phyloP scores from a whole-genome alignment of 108 stramenopile species.

The Skeletonema menzelii region DNA sequence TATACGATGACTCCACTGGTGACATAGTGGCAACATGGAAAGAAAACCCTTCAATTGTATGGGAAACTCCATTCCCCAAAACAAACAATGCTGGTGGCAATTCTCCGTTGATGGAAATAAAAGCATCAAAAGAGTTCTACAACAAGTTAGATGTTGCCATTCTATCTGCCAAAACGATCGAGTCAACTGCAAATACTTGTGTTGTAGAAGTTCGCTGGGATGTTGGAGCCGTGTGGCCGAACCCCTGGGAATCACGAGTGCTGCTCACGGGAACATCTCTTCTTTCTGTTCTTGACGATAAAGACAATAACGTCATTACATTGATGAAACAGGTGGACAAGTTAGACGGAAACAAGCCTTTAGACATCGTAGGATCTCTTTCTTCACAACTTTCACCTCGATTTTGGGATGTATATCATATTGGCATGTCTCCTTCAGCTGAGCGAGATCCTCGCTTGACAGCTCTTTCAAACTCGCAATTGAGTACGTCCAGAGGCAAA shows the following conservation, averaged over 20 bases:
- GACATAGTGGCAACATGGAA: conserved; percentile 5
- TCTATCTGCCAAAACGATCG: conserved; percentile 47
- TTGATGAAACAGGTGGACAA: conserved; percentile 61
- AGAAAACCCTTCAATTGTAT: conserved; percentile 42
- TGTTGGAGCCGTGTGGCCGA: conserved; percentile 77
- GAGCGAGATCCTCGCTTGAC: conserved; percentile 51
- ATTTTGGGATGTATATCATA: conserved; percentile 89
- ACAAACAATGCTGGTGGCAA: background rate
- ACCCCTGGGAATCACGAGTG: conserved; percentile 74
- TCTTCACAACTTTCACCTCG: conserved; percentile 62
- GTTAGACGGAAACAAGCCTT: conserved; percentile 50
- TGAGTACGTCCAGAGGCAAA: conserved; percentile 7
- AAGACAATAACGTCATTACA: conserved; percentile 13
- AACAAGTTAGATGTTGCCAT: conserved; percentile 73
- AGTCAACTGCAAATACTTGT: conserved; percentile 9
- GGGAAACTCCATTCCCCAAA: conserved; percentile 58
- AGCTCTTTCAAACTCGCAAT: background rate
- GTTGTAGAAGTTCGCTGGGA: conserved; percentile 64
- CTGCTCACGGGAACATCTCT: conserved; percentile 63
- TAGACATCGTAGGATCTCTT: conserved; percentile 44
- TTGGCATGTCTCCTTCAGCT: conserved; percentile 85
- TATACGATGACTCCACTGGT: conserved; percentile 38
- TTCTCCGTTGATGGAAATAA: conserved; percentile 59
- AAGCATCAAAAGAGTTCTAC: conserved; percentile 61
- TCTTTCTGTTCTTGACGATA: conserved; percentile 32